A percentile compares a stretch with the other conserved stretches of the same genome.
phyloP scores from a whole-genome alignment of 73 alveolate genomes.

The Symbiodinium natans region DNA sequence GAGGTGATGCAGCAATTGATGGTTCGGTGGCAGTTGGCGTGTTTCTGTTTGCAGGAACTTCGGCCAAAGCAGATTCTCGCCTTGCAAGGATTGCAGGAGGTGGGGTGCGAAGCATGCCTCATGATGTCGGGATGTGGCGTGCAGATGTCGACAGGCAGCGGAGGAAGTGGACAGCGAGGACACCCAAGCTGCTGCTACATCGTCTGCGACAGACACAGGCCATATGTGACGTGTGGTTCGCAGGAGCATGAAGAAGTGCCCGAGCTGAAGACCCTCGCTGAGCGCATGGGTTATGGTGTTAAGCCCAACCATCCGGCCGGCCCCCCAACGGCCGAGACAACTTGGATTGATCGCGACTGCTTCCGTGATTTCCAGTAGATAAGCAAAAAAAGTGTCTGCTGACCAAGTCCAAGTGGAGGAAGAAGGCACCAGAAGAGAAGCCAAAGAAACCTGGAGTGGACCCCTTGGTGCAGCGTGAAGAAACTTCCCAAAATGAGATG shows the following conservation, averaged over 20 bases:
- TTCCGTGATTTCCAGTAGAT: no score
- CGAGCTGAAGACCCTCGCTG: constrained; percentile 52
- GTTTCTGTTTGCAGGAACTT: constrained; percentile 21
- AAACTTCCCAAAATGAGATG: no score
- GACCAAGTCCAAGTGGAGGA: constrained; percentile 77
- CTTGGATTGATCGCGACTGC: no score
- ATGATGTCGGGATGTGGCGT: no score
- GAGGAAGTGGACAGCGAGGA: constrained; percentile 54
- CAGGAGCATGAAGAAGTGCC: constrained; percentile 36
- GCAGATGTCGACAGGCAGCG: not conserved
- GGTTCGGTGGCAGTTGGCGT: not conserved
- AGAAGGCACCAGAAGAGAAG: constrained; percentile 1
- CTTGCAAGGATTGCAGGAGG: not conserved
- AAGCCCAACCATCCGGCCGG: constrained; percentile 22
- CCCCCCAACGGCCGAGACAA: not conserved
- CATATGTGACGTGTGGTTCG: not conserved
- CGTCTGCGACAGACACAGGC: no score
- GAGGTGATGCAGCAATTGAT: constrained; percentile 20
- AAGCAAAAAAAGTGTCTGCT: no score
- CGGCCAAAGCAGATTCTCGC: constrained; percentile 72
- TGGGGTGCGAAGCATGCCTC: not conserved
- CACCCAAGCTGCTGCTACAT: no score
- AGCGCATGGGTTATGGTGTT: constrained; percentile 88
- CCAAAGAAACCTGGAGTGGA: not conserved
- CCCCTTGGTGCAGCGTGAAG: not conserved